Conservation (phyloP, 345 rosid genomes). For the Jatropha curcas region DNA sequence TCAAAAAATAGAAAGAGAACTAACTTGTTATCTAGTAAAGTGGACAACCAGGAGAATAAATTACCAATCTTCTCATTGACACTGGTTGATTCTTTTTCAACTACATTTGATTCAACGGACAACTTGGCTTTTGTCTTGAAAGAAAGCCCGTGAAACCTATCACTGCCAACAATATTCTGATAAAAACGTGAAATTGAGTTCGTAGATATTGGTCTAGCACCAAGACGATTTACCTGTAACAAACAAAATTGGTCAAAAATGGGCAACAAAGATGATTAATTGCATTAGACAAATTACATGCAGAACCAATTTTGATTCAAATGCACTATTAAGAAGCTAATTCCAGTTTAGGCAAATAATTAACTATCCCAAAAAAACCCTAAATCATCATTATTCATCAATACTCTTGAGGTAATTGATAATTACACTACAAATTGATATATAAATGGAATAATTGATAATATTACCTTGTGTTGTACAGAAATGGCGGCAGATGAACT, state of each 20-base stretch:
- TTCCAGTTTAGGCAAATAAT: background rate
- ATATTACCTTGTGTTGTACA: conserved; percentile 52
- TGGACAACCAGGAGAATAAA: background rate
- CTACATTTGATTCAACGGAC: conserved; percentile 48
- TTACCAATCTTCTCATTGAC: conserved; percentile 50
- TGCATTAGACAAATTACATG: background rate
- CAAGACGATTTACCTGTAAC: conserved; percentile 34
- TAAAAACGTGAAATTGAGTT: conserved; percentile 26
- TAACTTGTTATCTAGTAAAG: background rate
- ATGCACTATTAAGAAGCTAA: background rate
- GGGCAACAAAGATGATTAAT: background rate
- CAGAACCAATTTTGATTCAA: background rate
- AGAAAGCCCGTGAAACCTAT: conserved; percentile 26
- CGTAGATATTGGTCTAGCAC: conserved; percentile 25
- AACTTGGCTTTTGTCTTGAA: conserved; percentile 48
- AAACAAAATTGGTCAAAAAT: background rate
- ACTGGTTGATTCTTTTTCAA: conserved; percentile 47
- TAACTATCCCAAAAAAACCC: no score
- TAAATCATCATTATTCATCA: background rate
- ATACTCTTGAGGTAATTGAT: background rate
- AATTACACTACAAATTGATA: background rate
- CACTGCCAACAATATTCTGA: conserved; percentile 28
- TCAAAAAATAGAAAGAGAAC: conserved; percentile 3
- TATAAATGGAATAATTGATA: background rate
- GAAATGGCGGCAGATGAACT: conserved; percentile 41